Base-by-base conservation (phyloP, 768 basidiomycete species). In the Coprinopsis cinerea region DNA sequence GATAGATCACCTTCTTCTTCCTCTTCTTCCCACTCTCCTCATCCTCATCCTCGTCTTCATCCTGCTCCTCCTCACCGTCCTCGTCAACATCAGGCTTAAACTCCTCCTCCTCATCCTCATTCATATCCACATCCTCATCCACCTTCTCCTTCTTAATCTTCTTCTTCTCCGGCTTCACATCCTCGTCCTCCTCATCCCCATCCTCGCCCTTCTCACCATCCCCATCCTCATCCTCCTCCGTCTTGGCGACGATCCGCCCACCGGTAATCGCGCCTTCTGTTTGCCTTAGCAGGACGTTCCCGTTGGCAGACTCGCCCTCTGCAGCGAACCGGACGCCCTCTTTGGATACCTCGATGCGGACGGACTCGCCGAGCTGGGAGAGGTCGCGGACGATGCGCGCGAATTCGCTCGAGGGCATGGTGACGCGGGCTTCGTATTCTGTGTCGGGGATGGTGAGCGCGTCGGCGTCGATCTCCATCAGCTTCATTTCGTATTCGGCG, bases 401-500 rank as follows among this genome's bases (percentile, higher is more conserved):
- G 62, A 99, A 98, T 65, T 99, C 96, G 28, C 73, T 52, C 0
- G 92, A 80, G 6, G 88, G 79, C 81, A 99, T 83, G 17, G 84
- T 83, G 42, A 98, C 83, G 49, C 87, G 85, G 2, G 92, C 91
- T 59, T 98, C 95, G 67, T 98, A 99, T 44, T 94, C 88, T 2
- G 96, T 99, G 55, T 97, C 94, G 14, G 96, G 96, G 61, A 98
- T 98, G 42, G 87, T 86, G 45, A 98, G 85, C 39, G 82, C 84
- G 68, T 99, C 96, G 20, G 90, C 75, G 66, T 99, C 95, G 62
- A 99, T 99, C 61, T 98, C 95, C 95, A 99, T 97, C 47, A 98
- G 82, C 67, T 98, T 98, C 87, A 99, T 91, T 59, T 96, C 93
- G 70, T 99, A 99, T 64, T 97, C 92, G 22, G 93, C 92, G 47